Conservation (phyloP, 257 asterid genomes). For the Solanum etuberosum region DNA sequence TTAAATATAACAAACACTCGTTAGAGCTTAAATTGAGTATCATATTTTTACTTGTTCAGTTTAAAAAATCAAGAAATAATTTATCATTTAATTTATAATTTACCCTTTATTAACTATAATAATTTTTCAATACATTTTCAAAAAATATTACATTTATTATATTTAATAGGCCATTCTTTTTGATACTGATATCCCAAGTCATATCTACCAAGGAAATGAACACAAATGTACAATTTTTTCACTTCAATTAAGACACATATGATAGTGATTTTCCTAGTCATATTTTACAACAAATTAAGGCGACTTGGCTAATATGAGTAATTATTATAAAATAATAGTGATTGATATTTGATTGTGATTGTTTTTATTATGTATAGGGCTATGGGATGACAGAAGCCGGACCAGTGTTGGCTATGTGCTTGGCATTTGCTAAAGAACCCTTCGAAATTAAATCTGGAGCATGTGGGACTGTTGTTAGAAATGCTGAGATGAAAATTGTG, state of each 20-base stretch:
- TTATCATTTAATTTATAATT: too few relatives aligned
- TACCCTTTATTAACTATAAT: neutral
- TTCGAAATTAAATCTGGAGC: constrained; percentile 85
- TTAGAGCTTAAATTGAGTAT: neutral
- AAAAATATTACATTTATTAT: neutral
- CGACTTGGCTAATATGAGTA: neutral
- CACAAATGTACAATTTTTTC: neutral
- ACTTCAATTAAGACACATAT: neutral
- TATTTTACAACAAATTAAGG: neutral
- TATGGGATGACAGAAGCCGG: constrained; percentile 99
- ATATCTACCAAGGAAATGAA: neutral
- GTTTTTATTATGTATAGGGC: constrained; percentile 27
- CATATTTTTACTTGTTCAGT: neutral
- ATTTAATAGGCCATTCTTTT: neutral
- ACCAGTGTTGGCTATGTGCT: constrained; percentile 84
- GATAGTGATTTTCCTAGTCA: neutral
- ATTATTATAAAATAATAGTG: neutral
- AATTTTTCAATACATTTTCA: too few relatives aligned
- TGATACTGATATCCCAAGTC: neutral
- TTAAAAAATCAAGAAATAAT: too few relatives aligned
- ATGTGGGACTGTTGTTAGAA: constrained; percentile 83
- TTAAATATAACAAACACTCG: neutral
- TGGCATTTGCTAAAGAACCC: constrained; percentile 78
- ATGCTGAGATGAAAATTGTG: constrained; percentile 87
- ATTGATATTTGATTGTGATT: neutral